Evolutionary conservation across 208 protist genomes (phyloP).

Genomic region (Leishmania gerbilli): DNA sequence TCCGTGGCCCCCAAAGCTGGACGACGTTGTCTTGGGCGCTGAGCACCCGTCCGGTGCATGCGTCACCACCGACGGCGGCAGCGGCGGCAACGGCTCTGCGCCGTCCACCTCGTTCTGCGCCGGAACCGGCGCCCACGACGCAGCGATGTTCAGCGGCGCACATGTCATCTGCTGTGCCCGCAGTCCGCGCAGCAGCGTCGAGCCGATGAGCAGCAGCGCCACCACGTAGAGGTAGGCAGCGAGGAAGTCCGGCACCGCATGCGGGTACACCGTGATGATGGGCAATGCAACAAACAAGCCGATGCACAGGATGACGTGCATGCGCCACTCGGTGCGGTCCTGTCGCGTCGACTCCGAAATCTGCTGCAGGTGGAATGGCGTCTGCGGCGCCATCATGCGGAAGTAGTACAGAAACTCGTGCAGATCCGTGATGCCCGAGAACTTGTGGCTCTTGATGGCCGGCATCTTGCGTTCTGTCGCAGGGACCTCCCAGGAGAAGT

Average conservation of each 20-base stretch:
- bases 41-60: not conserved
- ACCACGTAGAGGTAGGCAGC: slow-evolving; percentile 41
- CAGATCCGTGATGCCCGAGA: slow-evolving; percentile 39
- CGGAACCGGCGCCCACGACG: slow-evolving; percentile 31
- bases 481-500: slow-evolving; percentile 66
- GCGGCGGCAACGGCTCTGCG: not conserved
- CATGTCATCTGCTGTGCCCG: slow-evolving; percentile 46
- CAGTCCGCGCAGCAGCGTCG: slow-evolving; percentile 41
- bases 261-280: slow-evolving; percentile 53
- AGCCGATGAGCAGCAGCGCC: slow-evolving; percentile 22
- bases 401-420: slow-evolving; percentile 59
- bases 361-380: slow-evolving; percentile 31
- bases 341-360: slow-evolving; percentile 31
- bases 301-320: slow-evolving; percentile 42
- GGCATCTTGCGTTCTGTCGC: slow-evolving; percentile 59
- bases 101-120: slow-evolving; percentile 12
- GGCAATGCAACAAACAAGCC: slow-evolving; percentile 34
- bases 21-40: not conserved
- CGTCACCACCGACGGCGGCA: not conserved
- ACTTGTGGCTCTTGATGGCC: slow-evolving; percentile 54
- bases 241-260: slow-evolving; percentile 41
- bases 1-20: not conserved
- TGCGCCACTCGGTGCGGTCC: slow-evolving; percentile 45
- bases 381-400: slow-evolving; percentile 38
- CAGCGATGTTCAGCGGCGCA: slow-evolving; percentile 39